Evolutionary conservation across 345 rosid species (phyloP).

Genomic region (Arabis hirsuta): DNA sequence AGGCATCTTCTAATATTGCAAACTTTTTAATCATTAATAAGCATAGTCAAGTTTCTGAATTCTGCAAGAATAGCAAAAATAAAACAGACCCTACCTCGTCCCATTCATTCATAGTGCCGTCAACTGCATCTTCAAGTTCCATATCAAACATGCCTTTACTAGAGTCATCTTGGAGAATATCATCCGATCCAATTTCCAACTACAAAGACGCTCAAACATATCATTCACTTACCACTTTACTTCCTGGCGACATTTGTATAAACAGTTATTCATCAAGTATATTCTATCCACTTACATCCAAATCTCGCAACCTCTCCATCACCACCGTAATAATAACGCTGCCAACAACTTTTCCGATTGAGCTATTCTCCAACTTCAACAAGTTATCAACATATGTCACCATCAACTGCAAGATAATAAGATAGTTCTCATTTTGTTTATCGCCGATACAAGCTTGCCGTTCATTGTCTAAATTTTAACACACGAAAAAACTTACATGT

Average conservation of each 20-base stretch:
- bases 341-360: conserved; percentile 69
- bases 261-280: neutral
- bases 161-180: conserved; percentile 65
- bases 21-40: neutral
- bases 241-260: neutral
- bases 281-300: conserved; percentile 63
- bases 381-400: conserved; percentile 68
- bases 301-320: conserved; percentile 69
- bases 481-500: conserved; percentile 45
- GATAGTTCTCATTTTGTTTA: conserved; percentile 17
- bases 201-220: conserved; percentile 26
- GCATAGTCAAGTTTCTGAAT: neutral
- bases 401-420: conserved; percentile 39
- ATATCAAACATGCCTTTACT: conserved; percentile 69
- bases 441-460: neutral
- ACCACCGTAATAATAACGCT: conserved; percentile 60
- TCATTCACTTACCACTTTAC: conserved; percentile 18
- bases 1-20: neutral
- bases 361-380: conserved; percentile 69
- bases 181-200: conserved; percentile 77
- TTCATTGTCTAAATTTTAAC: neutral
- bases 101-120: conserved; percentile 45
- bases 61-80: neutral
- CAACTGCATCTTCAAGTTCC: conserved; percentile 65
- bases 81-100: conserved; percentile 49